Evolutionary conservation across 2,329 filamentous ascomycete genomes (phyloP).

Genomic region (Calonectria pauciramosa): DNA sequence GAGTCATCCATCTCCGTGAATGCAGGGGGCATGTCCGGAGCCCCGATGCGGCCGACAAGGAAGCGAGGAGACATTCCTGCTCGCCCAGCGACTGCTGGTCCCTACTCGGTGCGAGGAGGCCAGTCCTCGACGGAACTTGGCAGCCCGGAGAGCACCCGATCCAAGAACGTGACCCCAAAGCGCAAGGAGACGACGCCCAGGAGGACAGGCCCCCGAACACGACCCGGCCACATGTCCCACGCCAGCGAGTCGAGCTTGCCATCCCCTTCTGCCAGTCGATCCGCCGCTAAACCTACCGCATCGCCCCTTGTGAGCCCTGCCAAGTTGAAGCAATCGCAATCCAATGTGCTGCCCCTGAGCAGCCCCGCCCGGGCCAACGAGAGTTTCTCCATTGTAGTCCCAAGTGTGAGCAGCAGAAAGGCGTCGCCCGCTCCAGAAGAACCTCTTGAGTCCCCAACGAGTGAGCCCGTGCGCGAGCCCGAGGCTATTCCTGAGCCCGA

Average conservation of each 20-base stretch:
- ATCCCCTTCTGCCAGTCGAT: constrained; percentile 57
- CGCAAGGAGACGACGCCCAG: constrained; percentile 67
- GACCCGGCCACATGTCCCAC: constrained; percentile 63
- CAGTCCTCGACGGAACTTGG: constrained; percentile 47
- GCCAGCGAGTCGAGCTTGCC: constrained; percentile 65
- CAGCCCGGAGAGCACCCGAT: constrained; percentile 63
- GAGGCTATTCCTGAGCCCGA: constrained; percentile 6
- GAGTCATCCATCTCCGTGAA: constrained; percentile 61
- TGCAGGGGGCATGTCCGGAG: constrained; percentile 72
- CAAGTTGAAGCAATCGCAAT: constrained; percentile 53
- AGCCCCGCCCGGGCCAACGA: constrained; percentile 66
- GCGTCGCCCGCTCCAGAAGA: constrained; percentile 47
- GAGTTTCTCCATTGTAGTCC: constrained; percentile 67
- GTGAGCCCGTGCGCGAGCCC: constrained; percentile 21
- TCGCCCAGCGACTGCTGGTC: constrained; percentile 74
- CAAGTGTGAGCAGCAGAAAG: constrained; percentile 57
- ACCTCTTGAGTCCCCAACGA: constrained; percentile 29
- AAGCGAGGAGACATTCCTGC: constrained; percentile 70
- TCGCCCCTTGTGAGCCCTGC: constrained; percentile 60
- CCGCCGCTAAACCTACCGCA: constrained; percentile 49
- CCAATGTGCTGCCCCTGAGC: constrained; percentile 43
- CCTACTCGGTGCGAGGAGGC: constrained; percentile 73
- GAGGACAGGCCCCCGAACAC: constrained; percentile 60
- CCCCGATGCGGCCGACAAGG: constrained; percentile 73
- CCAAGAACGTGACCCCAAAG: constrained; percentile 65